These are phyloP conservation scores for Gossypium bickii DNA, from an alignment of 345 rosid genomes.

Conservation along the genomic window DNA sequence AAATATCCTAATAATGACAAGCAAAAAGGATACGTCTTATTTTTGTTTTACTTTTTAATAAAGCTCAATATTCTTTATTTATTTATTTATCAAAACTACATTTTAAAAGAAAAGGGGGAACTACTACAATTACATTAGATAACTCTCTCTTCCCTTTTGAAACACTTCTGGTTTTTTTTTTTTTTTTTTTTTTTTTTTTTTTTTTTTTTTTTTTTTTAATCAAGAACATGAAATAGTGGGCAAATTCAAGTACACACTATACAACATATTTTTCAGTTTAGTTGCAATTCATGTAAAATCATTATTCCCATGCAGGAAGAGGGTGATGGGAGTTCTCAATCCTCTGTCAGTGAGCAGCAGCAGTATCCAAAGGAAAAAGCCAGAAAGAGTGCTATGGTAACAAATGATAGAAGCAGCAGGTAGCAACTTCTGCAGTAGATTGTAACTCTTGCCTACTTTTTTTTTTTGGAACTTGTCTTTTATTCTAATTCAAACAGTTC, in stretches of 20 bases:
- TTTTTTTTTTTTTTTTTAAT: no score
- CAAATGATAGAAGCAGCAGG: constrained; percentile 51
- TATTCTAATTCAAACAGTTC: constrained; percentile 16
- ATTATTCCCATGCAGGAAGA: constrained; percentile 49
- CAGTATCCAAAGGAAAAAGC: constrained; percentile 40
- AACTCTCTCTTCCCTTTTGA: no score
- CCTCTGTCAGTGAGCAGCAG: constrained; percentile 40
- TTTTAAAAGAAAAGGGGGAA: no score
- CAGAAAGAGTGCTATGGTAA: constrained; percentile 26
- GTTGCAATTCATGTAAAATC: constrained; percentile 16
- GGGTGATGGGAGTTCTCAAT: constrained; percentile 39
- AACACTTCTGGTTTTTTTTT: no score
- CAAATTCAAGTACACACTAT: not conserved
- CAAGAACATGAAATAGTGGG: no score
- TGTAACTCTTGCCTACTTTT: constrained; percentile 9
- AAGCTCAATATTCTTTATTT: no score
- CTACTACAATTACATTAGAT: no score
- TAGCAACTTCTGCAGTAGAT: constrained; percentile 21
- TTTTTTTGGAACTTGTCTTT: constrained; percentile 14
- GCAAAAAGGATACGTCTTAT: no score
- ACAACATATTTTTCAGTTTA: not conserved
- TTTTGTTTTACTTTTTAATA: no score
- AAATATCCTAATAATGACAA: no score
- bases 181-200: no score
- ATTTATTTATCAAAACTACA: no score